Conservation (phyloP, 2,329 filamentous ascomycete genomes). For the Elsinoe fawcettii region DNA sequence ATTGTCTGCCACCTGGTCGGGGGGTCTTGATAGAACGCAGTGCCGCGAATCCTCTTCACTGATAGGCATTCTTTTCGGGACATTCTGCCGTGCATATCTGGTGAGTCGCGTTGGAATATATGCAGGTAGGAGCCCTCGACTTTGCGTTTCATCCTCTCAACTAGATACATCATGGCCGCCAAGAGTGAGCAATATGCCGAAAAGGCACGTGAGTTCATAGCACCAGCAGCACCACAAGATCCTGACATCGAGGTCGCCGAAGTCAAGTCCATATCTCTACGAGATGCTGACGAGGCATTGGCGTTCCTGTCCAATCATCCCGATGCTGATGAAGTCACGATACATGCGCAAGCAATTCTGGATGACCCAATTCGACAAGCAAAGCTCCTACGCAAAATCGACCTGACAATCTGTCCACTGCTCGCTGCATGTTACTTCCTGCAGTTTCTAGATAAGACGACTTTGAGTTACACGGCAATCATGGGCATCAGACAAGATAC, state of each 20-base stretch:
- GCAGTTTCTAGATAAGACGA: constrained; percentile 33
- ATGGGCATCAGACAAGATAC: constrained; percentile 30
- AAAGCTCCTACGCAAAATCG: constrained; percentile 26
- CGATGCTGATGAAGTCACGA: constrained; percentile 25
- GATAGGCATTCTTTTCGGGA: constrained; percentile 4
- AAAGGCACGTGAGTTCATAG: neutral
- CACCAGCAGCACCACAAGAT: neutral
- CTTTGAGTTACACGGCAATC: constrained; percentile 28
- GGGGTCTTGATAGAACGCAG: neutral
- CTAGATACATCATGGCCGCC: neutral
- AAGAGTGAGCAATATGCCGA: neutral
- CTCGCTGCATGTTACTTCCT: constrained; percentile 21
- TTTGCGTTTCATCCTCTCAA: neutral
- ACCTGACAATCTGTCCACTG: constrained; percentile 19
- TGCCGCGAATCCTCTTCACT: neutral
- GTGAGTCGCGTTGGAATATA: neutral
- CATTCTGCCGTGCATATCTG: neutral
- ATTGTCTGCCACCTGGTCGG: neutral
- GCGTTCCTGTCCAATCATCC: constrained; percentile 30
- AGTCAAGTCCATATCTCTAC: constrained; percentile 15
- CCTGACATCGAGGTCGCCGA: constrained; percentile 3
- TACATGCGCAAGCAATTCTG: constrained; percentile 24
- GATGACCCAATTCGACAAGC: constrained; percentile 20
- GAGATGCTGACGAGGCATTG: constrained; percentile 33
- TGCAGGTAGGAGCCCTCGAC: neutral